These are phyloP conservation scores for Talaromyces sp. DNA, from an alignment of 2,329 filamentous ascomycete species.

Conservation along the genomic window DNA sequence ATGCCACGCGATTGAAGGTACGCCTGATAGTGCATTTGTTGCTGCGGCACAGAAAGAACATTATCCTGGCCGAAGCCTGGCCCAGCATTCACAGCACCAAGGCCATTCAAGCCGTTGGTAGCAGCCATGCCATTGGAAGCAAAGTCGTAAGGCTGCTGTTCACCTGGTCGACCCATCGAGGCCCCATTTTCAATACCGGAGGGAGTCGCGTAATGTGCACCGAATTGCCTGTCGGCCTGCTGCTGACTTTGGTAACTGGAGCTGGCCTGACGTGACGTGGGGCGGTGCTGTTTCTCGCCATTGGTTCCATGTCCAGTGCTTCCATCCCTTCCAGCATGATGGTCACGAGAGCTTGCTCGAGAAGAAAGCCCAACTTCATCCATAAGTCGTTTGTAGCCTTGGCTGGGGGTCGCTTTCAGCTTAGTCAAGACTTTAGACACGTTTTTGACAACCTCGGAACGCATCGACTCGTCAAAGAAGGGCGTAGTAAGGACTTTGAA, in stretches of 20 bases:
- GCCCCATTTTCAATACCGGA: conserved; percentile 35
- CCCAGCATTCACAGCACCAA: conserved; percentile 32
- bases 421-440: conserved; percentile 84
- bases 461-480: conserved; percentile 91
- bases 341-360: conserved; percentile 40
- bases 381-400: conserved; percentile 98
- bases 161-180: conserved; percentile 31
- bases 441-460: conserved; percentile 83
- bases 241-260: conserved; percentile 38
- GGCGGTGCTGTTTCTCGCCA: conserved; percentile 44
- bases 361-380: conserved; percentile 89
- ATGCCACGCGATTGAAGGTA: conserved; percentile 49
- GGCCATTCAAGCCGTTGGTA: conserved; percentile 31
- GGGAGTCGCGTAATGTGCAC: conserved; percentile 34
- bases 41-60: conserved; percentile 44
- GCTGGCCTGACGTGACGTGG: conserved; percentile 41
- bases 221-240: conserved; percentile 44
- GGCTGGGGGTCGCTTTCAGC: conserved; percentile 88
- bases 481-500: conserved; percentile 98
- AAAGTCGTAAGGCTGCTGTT: conserved; percentile 43
- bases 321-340: conserved; percentile 41
- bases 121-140: conserved; percentile 20
- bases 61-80: conserved; percentile 41
- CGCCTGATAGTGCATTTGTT: conserved; percentile 59
- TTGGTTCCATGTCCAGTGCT: conserved; percentile 34